A percentile compares a stretch with the other conserved stretches of the same genome.
These are phyloP conservation scores for Beauveria sp. DNA, from an alignment of 2,329 filamentous ascomycete genomes.

Conservation along the genomic window DNA sequence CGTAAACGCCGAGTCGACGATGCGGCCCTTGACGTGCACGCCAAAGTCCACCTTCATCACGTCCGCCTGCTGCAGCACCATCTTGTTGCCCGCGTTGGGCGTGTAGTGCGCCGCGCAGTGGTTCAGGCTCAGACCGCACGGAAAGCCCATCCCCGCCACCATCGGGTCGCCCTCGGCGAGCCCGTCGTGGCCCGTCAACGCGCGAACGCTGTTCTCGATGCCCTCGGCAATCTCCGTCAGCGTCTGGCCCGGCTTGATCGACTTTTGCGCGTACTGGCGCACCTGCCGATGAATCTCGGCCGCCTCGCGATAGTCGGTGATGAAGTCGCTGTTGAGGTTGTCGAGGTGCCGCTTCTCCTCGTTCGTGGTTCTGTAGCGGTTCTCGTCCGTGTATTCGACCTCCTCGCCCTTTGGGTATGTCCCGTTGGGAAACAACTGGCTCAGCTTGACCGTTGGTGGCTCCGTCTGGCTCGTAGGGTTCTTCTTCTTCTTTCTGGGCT, in stretches of 20 bases:
- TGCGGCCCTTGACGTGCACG: slow-evolving; percentile 71
- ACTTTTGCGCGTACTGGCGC: slow-evolving; percentile 72
- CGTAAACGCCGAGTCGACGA: slow-evolving; percentile 77
- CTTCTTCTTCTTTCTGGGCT: slow-evolving; percentile 80
- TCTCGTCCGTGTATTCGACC: slow-evolving; percentile 70
- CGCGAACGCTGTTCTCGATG: slow-evolving; percentile 77
- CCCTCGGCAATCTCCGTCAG: slow-evolving; percentile 77
- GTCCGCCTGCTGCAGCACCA: slow-evolving; percentile 62
- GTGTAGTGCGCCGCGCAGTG: slow-evolving; percentile 82
- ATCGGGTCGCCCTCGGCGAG: slow-evolving; percentile 71
- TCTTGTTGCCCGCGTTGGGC: slow-evolving; percentile 79
- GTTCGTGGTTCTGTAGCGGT: slow-evolving; percentile 67
- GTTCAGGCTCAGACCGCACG: slow-evolving; percentile 75
- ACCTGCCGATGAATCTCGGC: slow-evolving; percentile 89
- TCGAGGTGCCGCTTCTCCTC: slow-evolving; percentile 81
- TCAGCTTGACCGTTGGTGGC: slow-evolving; percentile 64
- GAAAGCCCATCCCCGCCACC: slow-evolving; percentile 78
- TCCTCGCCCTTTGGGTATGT: slow-evolving; percentile 71
- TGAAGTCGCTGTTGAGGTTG: slow-evolving; percentile 72
- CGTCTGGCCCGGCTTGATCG: slow-evolving; percentile 72
- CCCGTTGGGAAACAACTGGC: slow-evolving; percentile 64
- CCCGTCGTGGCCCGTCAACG: slow-evolving; percentile 68
- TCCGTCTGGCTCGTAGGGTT: slow-evolving; percentile 64
- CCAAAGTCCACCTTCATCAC: slow-evolving; percentile 81
- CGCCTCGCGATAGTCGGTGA: slow-evolving; percentile 73